phyloP scores from a whole-genome alignment of 139 green algal genomes.

The Prasinococcaceae sp. region DNA sequence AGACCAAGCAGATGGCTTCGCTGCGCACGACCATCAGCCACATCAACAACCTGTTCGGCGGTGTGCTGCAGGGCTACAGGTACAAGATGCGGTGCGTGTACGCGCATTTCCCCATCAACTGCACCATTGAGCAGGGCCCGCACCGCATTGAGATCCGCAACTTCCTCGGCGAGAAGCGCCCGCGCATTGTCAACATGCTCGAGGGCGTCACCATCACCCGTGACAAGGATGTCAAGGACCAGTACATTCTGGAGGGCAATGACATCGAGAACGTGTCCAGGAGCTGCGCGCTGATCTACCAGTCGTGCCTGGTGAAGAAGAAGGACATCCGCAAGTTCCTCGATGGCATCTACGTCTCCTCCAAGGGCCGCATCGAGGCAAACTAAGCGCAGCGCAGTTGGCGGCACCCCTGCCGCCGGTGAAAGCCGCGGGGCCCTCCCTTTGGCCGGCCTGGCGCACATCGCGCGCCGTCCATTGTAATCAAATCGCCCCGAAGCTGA shows the following conservation, averaged over 20 bases:
- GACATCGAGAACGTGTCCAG: conserved; percentile 87
- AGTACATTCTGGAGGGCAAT: conserved; percentile 87
- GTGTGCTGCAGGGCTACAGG: conserved; percentile 63
- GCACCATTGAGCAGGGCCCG: conserved; percentile 73
- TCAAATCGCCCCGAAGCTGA: too few species aligned
- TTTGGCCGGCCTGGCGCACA: too few species aligned
- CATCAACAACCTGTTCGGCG: conserved; percentile 75
- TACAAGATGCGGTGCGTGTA: conserved; percentile 99
- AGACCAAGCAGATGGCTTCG: conserved; percentile 74
- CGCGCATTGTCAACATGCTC: conserved; percentile 85
- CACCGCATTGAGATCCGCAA: conserved; percentile 86
- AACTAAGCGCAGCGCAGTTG: conserved; percentile 17
- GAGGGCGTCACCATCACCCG: conserved; percentile 59
- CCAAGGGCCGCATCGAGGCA: conserved; percentile 55
- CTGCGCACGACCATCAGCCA: conserved; percentile 80
- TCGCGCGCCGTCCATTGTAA: too few species aligned
- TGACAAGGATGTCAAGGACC: conserved; percentile 79
- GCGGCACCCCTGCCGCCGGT: too few species aligned
- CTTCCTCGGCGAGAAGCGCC: conserved; percentile 98
- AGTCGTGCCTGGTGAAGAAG: conserved; percentile 58
- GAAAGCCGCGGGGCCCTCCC: too few species aligned
- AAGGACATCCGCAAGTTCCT: conserved; percentile 99
- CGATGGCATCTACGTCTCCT: conserved; percentile 92
- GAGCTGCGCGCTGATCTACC: conserved; percentile 74
- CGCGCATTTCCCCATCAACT: conserved; percentile 98